These are phyloP conservation scores for Penicillium herquei DNA, from an alignment of 495 filamentous ascomycete species.

Conservation along the genomic window DNA sequence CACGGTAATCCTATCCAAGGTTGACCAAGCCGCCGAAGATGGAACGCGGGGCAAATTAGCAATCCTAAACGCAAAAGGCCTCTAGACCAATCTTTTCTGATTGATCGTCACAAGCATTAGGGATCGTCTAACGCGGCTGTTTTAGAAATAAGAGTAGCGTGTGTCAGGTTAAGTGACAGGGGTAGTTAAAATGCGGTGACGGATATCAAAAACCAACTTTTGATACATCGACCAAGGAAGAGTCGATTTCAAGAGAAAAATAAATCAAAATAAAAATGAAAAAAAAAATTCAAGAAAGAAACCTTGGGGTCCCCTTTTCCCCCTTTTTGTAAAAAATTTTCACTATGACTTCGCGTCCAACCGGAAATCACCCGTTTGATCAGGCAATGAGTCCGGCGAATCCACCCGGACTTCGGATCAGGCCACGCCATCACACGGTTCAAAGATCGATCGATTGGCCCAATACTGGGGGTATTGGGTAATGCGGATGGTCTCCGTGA, in stretches of 20 bases:
- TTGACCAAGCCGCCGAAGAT: neutral
- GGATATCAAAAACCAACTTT: neutral
- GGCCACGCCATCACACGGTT: constrained; percentile 18
- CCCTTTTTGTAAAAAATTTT: neutral
- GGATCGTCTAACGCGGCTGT: constrained; percentile 23
- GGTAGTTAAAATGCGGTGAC: constrained; percentile 2
- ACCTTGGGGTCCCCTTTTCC: neutral
- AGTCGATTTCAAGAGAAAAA: neutral
- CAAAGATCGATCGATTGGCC: neutral
- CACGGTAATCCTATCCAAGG: constrained; percentile 9
- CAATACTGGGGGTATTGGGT: neutral
- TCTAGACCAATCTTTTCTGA: constrained; percentile 11
- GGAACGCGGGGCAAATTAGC: constrained; percentile 5
- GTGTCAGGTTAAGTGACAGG: constrained; percentile 15
- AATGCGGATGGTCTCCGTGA: neutral
- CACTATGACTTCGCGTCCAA: neutral
- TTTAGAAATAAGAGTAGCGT: constrained; percentile 9
- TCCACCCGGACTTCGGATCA: constrained; percentile 9
- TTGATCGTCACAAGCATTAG: constrained; percentile 15
- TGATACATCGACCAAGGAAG: neutral
- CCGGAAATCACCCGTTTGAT: constrained; percentile 10
- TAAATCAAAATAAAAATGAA: neutral
- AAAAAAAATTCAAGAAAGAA: neutral
- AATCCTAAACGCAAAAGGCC: neutral
- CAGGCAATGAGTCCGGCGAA: constrained; percentile 15